These are phyloP conservation scores for Pythium vanterpoolii DNA, from an alignment of 352 stramenopile genomes.

Conservation along the genomic window DNA sequence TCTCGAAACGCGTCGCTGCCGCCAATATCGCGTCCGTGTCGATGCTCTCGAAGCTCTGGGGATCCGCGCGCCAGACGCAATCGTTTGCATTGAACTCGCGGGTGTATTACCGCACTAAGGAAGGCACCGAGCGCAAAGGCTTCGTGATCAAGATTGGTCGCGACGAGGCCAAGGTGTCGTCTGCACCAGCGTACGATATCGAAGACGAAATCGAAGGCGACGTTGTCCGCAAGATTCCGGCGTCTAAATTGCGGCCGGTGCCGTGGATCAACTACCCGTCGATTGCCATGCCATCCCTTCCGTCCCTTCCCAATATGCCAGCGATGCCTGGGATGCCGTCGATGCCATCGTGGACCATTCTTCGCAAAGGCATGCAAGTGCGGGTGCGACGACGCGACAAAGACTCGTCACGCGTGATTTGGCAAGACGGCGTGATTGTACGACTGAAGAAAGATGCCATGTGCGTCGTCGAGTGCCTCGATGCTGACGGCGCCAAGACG, in stretches of 20 bases:
- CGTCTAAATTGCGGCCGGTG: slow-evolving; percentile 38
- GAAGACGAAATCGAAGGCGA: slow-evolving; percentile 51
- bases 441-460: slow-evolving; percentile 41
- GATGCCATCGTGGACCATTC: slow-evolving; percentile 25
- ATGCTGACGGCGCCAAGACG: slow-evolving; percentile 29
- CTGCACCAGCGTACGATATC: slow-evolving; percentile 34
- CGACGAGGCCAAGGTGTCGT: slow-evolving; percentile 15
- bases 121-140: slow-evolving; percentile 44
- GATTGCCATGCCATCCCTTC: slow-evolving; percentile 13
- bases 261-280: slow-evolving; percentile 42
- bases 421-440: slow-evolving; percentile 48
- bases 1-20: slow-evolving; percentile 46
- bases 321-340: slow-evolving; percentile 18
- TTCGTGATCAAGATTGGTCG: slow-evolving; percentile 54
- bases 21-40: slow-evolving; percentile 30
- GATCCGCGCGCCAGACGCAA: slow-evolving; percentile 8
- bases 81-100: slow-evolving; percentile 45
- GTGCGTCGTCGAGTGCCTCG: slow-evolving; percentile 44
- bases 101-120: slow-evolving; percentile 50
- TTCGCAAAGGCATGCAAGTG: slow-evolving; percentile 49
- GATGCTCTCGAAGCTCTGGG: slow-evolving; percentile 31
- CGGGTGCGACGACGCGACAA: slow-evolving; percentile 36
- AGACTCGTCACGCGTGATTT: slow-evolving; percentile 17
- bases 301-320: slow-evolving; percentile 16
- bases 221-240: slow-evolving; percentile 37